Evolutionary conservation across 371 early-diverging fungal species (phyloP).

Genomic region (Actinomucor elegans): DNA sequence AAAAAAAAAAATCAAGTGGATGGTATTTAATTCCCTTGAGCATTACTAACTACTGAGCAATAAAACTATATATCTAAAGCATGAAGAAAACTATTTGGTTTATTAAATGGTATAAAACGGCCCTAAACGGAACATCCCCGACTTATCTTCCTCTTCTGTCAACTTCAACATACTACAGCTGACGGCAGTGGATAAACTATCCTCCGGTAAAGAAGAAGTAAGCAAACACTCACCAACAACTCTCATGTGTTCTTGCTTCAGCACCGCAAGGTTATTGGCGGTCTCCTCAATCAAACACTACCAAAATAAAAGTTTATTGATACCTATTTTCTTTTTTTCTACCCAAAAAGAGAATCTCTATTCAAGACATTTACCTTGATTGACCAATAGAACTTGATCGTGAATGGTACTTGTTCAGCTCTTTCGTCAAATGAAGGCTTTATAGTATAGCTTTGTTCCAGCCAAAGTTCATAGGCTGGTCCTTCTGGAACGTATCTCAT

Average conservation of each 20-base stretch:
- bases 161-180: conserved; percentile 12
- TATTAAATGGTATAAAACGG: no score
- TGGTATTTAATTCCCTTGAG: no score
- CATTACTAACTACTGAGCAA: no score
- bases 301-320: conserved; percentile 5
- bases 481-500: conserved; percentile 9
- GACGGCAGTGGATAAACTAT: conserved; percentile 1
- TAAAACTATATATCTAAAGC: no score
- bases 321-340: conserved; percentile 1
- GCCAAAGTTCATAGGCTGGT: conserved; percentile 7
- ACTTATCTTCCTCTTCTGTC: conserved; percentile 11
- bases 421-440: conserved; percentile 7
- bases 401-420: conserved; percentile 7
- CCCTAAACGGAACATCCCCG: no score
- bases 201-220: conserved; percentile 7
- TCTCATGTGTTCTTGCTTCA: conserved; percentile 6
- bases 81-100: no score
- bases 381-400: conserved; percentile 6
- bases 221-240: conserved; percentile 1
- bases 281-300: conserved; percentile 12
- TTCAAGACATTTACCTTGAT: conserved; percentile 5
- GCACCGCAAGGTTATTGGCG: background rate
- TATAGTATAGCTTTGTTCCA: conserved; percentile 6
- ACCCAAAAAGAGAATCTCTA: conserved; percentile 1
- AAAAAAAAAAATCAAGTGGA: no score